Percentiles rank a stretch among this genome's conserved stretches.
Conservation (phyloP, 805 yeast species). For the Naumovozyma dairenensis region DNA sequence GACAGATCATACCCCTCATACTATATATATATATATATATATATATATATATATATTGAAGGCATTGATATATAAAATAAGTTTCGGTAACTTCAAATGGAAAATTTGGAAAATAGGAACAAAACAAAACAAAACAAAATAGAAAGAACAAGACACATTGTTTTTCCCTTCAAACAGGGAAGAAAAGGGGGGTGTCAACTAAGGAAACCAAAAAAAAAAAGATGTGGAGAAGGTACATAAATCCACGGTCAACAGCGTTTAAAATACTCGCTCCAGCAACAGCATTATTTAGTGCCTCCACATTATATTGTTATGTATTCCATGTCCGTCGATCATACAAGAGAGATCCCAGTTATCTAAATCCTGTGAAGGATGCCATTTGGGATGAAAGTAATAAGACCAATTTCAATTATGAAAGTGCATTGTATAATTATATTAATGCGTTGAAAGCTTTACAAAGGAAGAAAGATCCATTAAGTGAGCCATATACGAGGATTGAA, state of each 20-base stretch:
- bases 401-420: conserved; percentile 45
- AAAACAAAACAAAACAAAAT: too few relatives aligned
- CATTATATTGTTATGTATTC: not conserved
- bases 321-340: not conserved
- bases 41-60: too few relatives aligned
- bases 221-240: not conserved
- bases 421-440: conserved; percentile 62
- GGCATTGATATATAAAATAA: too few relatives aligned
- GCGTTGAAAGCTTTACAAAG: conserved; percentile 58
- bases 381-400: conserved; percentile 75
- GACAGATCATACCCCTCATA: too few relatives aligned
- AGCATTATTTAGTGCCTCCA: not conserved
- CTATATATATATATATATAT: too few relatives aligned
- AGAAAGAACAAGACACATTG: too few relatives aligned
- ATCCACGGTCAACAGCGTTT: not conserved
- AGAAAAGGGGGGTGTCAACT: too few relatives aligned
- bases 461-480: conserved; percentile 39
- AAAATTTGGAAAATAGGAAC: too few relatives aligned
- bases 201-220: too few relatives aligned
- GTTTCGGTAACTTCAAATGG: too few relatives aligned
- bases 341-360: conserved; percentile 4
- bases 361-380: conserved; percentile 52
- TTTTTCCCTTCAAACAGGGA: too few relatives aligned
- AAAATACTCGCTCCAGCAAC: not conserved
- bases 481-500: conserved; percentile 86